Conservation (phyloP, 257 asterid species). For the Nicotiana attenuata region DNA sequence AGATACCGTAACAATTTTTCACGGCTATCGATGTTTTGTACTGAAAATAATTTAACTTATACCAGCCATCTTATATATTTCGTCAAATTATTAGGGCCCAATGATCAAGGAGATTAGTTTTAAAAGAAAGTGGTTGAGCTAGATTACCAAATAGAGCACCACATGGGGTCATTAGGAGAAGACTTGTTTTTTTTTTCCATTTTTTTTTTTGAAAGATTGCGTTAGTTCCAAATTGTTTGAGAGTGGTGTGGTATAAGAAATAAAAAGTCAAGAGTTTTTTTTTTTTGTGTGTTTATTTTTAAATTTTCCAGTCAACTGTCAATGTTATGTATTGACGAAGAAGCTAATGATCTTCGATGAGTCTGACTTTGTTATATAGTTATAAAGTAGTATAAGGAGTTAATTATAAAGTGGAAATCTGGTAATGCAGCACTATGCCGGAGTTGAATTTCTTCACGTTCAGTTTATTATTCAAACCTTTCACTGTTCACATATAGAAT, state of each 20-base stretch:
- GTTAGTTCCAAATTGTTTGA: background rate
- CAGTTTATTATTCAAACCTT: too few species aligned
- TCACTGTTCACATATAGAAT: background rate
- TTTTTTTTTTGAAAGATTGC: too few species aligned
- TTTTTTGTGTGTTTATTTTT: background rate
- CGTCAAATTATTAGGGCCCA: too few species aligned
- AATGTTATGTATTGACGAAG: background rate
- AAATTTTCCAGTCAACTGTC: background rate
- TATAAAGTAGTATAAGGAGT: background rate
- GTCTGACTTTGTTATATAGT: background rate
- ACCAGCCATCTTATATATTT: too few species aligned
- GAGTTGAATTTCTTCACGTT: too few species aligned
- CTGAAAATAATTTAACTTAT: too few species aligned
- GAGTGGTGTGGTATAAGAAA: background rate
- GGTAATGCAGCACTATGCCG: background rate
- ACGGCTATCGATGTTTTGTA: too few species aligned
- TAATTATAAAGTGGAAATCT: too few species aligned
- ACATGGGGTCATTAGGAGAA: background rate
- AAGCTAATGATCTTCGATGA: background rate
- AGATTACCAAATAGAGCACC: too few species aligned
- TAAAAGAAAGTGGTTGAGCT: too few species aligned
- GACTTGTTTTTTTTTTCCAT: background rate
- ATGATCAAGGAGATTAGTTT: too few species aligned
- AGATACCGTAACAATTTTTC: too few species aligned
- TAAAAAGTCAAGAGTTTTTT: background rate